A percentile compares a stretch with the other conserved stretches of the same genome.
These are phyloP conservation scores for Paramyrothecium sp. DNA, from an alignment of 2,329 filamentous ascomycete genomes.

Conservation along the genomic window DNA sequence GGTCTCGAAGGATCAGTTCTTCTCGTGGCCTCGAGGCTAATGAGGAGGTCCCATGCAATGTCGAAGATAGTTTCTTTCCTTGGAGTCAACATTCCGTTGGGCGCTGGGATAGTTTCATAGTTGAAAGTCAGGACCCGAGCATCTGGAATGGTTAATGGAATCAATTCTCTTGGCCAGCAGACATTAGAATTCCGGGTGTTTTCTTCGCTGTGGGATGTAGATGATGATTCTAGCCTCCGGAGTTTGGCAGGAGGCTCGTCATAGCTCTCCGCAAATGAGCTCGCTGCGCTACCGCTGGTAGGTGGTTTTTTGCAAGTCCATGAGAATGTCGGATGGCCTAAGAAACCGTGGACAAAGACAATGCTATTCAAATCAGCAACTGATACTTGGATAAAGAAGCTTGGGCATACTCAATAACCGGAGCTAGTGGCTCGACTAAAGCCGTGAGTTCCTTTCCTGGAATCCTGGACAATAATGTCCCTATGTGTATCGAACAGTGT, in stretches of 20 bases:
- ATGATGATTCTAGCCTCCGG: not conserved
- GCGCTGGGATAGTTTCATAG: conserved; percentile 25
- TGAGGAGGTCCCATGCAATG: conserved; percentile 30
- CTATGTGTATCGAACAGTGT: too few relatives aligned
- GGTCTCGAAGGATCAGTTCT: conserved; percentile 17
- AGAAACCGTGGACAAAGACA: conserved; percentile 20
- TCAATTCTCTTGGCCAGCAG: conserved; percentile 21
- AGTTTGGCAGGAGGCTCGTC: not conserved
- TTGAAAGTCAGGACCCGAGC: conserved; percentile 25
- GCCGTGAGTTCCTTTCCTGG: not conserved
- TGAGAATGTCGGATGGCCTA: conserved; percentile 16
- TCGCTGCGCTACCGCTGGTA: not conserved
- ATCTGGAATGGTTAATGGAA: conserved; percentile 15
- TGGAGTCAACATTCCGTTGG: conserved; percentile 16
- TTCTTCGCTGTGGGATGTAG: not conserved
- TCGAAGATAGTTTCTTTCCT: conserved; percentile 26
- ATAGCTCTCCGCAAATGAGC: not conserved
- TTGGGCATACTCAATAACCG: not conserved
- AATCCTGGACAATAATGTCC: too few relatives aligned
- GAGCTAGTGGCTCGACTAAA: not conserved
- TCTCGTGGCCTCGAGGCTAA: conserved; percentile 26
- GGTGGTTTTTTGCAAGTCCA: conserved; percentile 12
- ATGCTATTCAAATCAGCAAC: conserved; percentile 5
- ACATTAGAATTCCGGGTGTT: not conserved
- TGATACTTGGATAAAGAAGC: not conserved